These are phyloP conservation scores for Pichia kluyveri DNA, from an alignment of 805 yeast genomes.

Conservation along the genomic window DNA sequence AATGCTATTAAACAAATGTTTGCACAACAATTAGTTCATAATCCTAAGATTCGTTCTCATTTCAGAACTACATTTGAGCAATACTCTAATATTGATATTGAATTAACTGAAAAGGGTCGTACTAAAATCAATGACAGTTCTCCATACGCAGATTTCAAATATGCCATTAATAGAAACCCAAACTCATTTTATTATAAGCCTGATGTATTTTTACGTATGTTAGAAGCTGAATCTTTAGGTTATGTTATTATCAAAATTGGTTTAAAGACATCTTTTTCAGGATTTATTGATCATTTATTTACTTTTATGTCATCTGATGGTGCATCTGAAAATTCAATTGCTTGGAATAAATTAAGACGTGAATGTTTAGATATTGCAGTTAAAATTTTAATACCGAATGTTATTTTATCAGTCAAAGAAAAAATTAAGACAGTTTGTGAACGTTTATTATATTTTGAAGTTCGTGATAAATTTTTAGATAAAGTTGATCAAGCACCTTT, in stretches of 20 bases:
- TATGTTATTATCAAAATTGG: slow-evolving; percentile 57
- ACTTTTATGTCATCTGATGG: slow-evolving; percentile 65
- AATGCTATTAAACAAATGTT: slow-evolving; percentile 62
- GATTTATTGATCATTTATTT: slow-evolving; percentile 39
- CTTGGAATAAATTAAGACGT: slow-evolving; percentile 77
- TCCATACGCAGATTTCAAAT: slow-evolving; percentile 83
- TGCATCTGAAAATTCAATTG: slow-evolving; percentile 60
- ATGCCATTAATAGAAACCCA: slow-evolving; percentile 74
- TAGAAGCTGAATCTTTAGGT: slow-evolving; percentile 81
- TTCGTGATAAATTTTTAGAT: slow-evolving; percentile 59
- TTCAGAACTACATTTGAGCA: slow-evolving; percentile 53
- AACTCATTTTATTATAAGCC: slow-evolving; percentile 69
- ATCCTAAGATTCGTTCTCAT: slow-evolving; percentile 69
- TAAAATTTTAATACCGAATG: slow-evolving; percentile 54
- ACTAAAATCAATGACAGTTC: slow-evolving; percentile 70
- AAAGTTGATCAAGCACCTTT: slow-evolving; percentile 91
- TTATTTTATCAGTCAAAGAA: slow-evolving; percentile 73
- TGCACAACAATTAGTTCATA: slow-evolving; percentile 72
- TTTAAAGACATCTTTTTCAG: slow-evolving; percentile 36
- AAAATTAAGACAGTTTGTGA: slow-evolving; percentile 71
- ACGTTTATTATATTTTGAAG: slow-evolving; percentile 54
- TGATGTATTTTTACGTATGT: slow-evolving; percentile 77
- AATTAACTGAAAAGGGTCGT: slow-evolving; percentile 76
- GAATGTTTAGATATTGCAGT: slow-evolving; percentile 58
- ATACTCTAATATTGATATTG: slow-evolving; percentile 62